Conservation (phyloP, 768 basidiomycete species). For the Russula ochroleuca region DNA sequence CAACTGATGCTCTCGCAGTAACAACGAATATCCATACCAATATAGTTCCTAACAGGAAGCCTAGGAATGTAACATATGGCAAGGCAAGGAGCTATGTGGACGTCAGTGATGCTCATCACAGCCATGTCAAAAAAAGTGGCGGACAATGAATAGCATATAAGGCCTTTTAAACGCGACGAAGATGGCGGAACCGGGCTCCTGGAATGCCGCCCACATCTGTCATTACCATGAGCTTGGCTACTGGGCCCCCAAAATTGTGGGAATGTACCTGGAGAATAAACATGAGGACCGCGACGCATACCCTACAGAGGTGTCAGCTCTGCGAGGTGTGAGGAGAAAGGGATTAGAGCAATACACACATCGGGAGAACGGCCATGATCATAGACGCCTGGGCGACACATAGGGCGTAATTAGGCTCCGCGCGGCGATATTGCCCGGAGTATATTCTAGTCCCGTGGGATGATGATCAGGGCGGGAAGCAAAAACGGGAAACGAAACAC, state of each 20-base stretch:
- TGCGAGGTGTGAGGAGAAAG: not conserved
- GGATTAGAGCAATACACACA: slow-evolving; percentile 37
- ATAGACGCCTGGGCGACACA: slow-evolving; percentile 52
- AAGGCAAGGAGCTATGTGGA: slow-evolving; percentile 35
- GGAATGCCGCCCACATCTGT: slow-evolving; percentile 40
- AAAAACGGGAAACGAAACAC: not conserved
- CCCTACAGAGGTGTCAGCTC: slow-evolving; percentile 34
- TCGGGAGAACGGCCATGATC: slow-evolving; percentile 50
- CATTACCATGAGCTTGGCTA: not conserved
- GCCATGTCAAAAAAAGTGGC: not conserved
- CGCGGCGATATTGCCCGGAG: slow-evolving; percentile 30
- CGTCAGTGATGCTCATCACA: slow-evolving; percentile 16
- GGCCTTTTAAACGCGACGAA: slow-evolving; percentile 31
- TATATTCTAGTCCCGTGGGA: slow-evolving; percentile 33
- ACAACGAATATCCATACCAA: slow-evolving; percentile 4
- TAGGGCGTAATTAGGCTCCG: slow-evolving; percentile 33
- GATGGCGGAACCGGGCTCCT: slow-evolving; percentile 27
- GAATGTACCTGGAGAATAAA: slow-evolving; percentile 40
- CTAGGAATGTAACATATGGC: slow-evolving; percentile 43
- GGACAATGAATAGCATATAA: slow-evolving; percentile 31
- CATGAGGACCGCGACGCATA: slow-evolving; percentile 39
- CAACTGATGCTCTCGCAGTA: not conserved
- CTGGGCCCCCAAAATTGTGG: not conserved
- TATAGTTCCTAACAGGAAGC: slow-evolving; percentile 39
- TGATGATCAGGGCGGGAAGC: not conserved